A percentile compares a stretch with the other conserved stretches of the same genome.
Evolutionary conservation across 495 filamentous ascomycete genomes (phyloP).

Genomic region (Penicillium desertorum): DNA sequence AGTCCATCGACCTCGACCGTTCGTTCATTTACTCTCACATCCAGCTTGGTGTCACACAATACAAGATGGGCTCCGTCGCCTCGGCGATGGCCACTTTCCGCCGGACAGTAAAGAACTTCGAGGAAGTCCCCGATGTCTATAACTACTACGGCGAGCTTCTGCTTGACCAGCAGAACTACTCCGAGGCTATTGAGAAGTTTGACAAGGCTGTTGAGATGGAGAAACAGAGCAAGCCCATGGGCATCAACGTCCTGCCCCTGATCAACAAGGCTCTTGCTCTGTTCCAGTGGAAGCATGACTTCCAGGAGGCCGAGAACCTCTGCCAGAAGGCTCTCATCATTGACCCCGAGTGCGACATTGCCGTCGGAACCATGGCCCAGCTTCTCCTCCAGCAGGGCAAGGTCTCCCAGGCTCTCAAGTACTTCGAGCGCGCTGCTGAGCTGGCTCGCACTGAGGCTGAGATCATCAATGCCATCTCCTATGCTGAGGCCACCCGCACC

Average conservation of each 20-base stretch:
- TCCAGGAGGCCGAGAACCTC: constrained; percentile 87
- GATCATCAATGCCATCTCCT: constrained; percentile 93
- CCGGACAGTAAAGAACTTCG: constrained; percentile 96
- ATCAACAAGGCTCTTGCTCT: constrained; percentile 98
- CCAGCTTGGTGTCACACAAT: constrained; percentile 98
- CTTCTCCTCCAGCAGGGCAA: constrained; percentile 97
- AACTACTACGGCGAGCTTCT: constrained; percentile 99
- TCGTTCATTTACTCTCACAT: constrained; percentile 99
- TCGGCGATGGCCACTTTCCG: constrained; percentile 99
- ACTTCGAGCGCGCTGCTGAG: constrained; percentile 95
- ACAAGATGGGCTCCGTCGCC: constrained; percentile 98
- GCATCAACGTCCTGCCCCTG: constrained; percentile 94
- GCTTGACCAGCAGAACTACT: constrained; percentile 91
- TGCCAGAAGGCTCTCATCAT: constrained; percentile 98
- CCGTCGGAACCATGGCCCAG: constrained; percentile 98
- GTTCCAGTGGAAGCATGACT: constrained; percentile 98
- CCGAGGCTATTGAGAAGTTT: constrained; percentile 97
- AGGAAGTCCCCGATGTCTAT: constrained; percentile 94
- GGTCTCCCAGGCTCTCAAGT: constrained; percentile 90
- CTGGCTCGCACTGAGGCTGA: constrained; percentile 94
- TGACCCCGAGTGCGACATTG: constrained; percentile 98
- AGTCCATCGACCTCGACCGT: constrained; percentile 93
- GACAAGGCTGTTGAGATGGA: constrained; percentile 98
- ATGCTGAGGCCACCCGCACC: constrained; percentile 94
- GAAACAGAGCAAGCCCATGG: constrained; percentile 84